Evolutionary conservation across 768 basidiomycete genomes (phyloP).

Genomic region (Leucocoprinus birnbaumii): DNA sequence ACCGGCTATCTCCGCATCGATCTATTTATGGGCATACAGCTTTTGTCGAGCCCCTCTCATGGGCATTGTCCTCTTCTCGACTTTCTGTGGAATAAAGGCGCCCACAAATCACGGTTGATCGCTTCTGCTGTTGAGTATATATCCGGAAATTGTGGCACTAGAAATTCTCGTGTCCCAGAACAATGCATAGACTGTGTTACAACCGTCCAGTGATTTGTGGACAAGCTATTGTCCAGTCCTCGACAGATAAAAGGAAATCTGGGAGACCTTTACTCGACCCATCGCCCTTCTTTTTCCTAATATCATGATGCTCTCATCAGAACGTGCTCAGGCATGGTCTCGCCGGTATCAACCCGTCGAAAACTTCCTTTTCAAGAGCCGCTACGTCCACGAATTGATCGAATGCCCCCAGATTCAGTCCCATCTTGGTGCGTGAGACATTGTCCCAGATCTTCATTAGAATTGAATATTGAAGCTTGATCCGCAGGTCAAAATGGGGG

Average conservation of each 20-base stretch:
- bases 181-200: too few relatives aligned
- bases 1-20: conserved; percentile 11
- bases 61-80: neutral
- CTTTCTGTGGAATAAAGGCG: neutral
- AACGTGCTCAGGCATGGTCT: neutral
- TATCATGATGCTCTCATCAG: too few relatives aligned
- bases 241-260: too few relatives aligned
- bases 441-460: neutral
- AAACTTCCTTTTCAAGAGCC: neutral
- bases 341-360: neutral
- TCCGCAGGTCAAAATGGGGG: neutral
- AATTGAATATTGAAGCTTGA: neutral
- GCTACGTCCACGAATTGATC: neutral
- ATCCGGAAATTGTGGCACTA: too few relatives aligned
- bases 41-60: neutral
- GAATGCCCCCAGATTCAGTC: neutral
- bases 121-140: too few relatives aligned
- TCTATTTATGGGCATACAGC: neutral
- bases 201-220: too few relatives aligned
- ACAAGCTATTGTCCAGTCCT: too few relatives aligned
- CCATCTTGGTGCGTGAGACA: neutral
- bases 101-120: too few relatives aligned
- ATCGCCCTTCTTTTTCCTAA: too few relatives aligned
- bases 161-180: too few relatives aligned
- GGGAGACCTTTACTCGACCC: too few relatives aligned